Conservation (phyloP, 306 rosid genomes). For the Ormosia emarginata region DNA sequence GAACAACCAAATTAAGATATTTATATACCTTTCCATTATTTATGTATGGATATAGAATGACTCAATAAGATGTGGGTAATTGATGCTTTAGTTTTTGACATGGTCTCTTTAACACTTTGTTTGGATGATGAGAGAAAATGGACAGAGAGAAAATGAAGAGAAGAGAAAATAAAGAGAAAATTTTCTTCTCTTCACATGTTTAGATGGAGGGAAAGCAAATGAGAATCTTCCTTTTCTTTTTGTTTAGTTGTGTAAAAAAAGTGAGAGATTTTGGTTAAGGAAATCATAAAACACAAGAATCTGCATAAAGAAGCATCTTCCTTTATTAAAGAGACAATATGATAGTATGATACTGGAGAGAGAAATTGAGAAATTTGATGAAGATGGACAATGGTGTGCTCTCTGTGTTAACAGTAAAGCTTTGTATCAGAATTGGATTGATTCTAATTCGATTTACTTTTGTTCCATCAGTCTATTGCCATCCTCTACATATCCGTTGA, state of each 20-base stretch:
- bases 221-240: not conserved
- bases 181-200: not conserved
- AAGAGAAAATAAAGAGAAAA: not conserved
- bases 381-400: not conserved
- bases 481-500: no score
- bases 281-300: not conserved
- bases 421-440: not conserved
- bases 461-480: no score
- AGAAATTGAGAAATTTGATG: not conserved
- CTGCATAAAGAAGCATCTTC: not conserved
- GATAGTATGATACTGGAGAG: not conserved
- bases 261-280: not conserved
- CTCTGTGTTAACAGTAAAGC: not conserved
- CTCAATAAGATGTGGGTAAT: not conserved
- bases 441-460: no score
- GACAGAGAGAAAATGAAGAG: no score
- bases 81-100: conserved; percentile 4
- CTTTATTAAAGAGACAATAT: not conserved
- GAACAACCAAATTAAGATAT: not conserved
- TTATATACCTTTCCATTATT: not conserved
- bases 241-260: not conserved
- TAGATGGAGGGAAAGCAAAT: not conserved
- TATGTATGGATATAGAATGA: conserved; percentile 3
- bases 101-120: not conserved
- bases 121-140: no score